phyloP scores from a whole-genome alignment of 2,329 filamentous ascomycete genomes.

The Zelopaecilomyces penicillatus region DNA sequence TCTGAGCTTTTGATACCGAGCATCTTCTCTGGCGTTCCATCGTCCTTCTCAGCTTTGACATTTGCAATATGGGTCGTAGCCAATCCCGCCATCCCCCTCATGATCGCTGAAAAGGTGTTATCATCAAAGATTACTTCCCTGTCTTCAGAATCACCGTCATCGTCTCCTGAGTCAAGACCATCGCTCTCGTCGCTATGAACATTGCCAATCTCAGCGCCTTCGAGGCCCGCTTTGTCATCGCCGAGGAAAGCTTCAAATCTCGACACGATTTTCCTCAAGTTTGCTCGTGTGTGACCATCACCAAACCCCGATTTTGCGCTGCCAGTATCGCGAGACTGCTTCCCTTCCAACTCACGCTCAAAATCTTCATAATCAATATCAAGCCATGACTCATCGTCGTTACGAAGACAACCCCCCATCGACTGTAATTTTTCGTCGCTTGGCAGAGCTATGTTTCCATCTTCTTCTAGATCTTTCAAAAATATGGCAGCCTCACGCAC shows the following conservation, averaged over 20 bases:
- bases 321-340: constrained; percentile 28
- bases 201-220: constrained; percentile 57
- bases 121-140: constrained; percentile 76
- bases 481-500: constrained; percentile 70
- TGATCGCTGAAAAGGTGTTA: constrained; percentile 74
- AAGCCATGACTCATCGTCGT: constrained; percentile 85
- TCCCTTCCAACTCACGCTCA: constrained; percentile 64
- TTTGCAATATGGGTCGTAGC: constrained; percentile 19
- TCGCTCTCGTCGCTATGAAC: constrained; percentile 17
- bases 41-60: neutral
- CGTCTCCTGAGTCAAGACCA: constrained; percentile 62
- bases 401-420: constrained; percentile 55
- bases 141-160: constrained; percentile 46
- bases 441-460: constrained; percentile 59
- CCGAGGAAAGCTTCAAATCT: constrained; percentile 90
- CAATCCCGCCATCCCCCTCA: constrained; percentile 84
- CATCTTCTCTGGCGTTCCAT: neutral
- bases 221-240: constrained; percentile 70
- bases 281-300: constrained; percentile 58
- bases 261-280: constrained; percentile 83
- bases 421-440: constrained; percentile 60
- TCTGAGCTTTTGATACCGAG: constrained; percentile 17
- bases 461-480: constrained; percentile 65
- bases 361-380: constrained; percentile 88
- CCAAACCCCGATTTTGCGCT: constrained; percentile 44